Base-by-base conservation (phyloP, 176 grass and related monocot genomes). In the Paspalum vaginatum region DNA sequence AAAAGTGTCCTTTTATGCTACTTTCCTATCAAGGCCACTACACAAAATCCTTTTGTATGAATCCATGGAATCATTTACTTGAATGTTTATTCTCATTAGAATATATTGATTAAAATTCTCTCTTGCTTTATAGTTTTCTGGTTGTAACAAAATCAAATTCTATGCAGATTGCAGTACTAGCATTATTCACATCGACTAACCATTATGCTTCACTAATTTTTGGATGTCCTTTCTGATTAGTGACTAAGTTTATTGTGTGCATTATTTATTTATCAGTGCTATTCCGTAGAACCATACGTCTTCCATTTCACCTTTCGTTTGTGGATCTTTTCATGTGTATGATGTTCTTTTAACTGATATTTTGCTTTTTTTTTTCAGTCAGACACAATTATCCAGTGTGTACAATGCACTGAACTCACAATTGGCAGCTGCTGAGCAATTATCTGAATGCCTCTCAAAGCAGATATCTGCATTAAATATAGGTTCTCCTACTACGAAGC, bases 391-490 rank as follows among this genome's bases (percentile, higher is more conserved):
- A 75, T 87, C 93, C 66, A 98, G 95, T 57, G 92, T 94, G 48
- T 95, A 92, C 79, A 98, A 87, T 77, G 89, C 90, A 72, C 70
- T 94, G 79, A 98, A 98, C 72, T 94, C 90, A 0, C 95, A 98
- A 86, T 89, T 98, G 76, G 90, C 90, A 63, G 86, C 90, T 72
- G 95, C 95, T 22, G 95, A 98, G 61, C 90, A 95, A 83, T 81
- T 98, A 42, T 94, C 95, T 85, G 89, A 94, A 68, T 87, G 80
- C 84, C 89, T 98, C 49, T 79, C 90, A 52, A 98, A 87, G 63
- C 95, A 98, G 83, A 93, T 98, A 85, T 74, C 88, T 70, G 78
- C 38, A 48, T 86, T 98, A 74, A 91, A 93, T 79, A 90, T 98
- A 74, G 85, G 78, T 59, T 85, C 88, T 85, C 76, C 89, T 82